These are phyloP conservation scores for Priceomyces haplophilus DNA, from an alignment of 805 yeast species.

Conservation along the genomic window DNA sequence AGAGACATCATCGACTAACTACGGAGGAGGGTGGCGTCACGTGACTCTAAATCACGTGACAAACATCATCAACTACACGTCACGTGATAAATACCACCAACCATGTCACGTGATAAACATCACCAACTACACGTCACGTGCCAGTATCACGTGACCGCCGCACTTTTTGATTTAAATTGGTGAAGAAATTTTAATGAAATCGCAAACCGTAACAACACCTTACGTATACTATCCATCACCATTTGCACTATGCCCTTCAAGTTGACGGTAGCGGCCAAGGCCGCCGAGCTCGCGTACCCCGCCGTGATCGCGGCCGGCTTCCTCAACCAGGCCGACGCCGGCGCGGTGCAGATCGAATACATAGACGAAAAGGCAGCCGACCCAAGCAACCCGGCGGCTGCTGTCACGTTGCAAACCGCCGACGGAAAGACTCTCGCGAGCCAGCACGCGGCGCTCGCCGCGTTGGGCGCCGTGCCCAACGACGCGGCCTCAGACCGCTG, in stretches of 20 bases:
- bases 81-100: too few relatives aligned
- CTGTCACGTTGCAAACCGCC: constrained; percentile 41
- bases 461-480: constrained; percentile 43
- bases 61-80: too few relatives aligned
- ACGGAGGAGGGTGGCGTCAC: too few relatives aligned
- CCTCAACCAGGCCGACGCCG: constrained; percentile 48
- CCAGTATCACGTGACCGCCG: too few relatives aligned
- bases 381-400: constrained; percentile 41
- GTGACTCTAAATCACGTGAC: too few relatives aligned
- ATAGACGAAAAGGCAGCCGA: constrained; percentile 64
- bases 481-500: constrained; percentile 51
- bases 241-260: constrained; percentile 36
- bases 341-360: constrained; percentile 57
- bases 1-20: too few relatives aligned
- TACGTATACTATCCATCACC: background rate
- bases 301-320: constrained; percentile 75
- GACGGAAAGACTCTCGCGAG: constrained; percentile 44
- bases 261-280: constrained; percentile 79
- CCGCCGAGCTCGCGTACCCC: constrained; percentile 77
- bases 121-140: too few relatives aligned
- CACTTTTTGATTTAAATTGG: too few relatives aligned
- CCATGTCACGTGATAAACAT: too few relatives aligned
- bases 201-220: too few relatives aligned
- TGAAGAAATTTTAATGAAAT: too few relatives aligned
- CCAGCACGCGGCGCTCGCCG: constrained; percentile 45